Evolutionary conservation across 345 rosid species (phyloP).

Genomic region (Rhodomyrtus tomentosa): DNA sequence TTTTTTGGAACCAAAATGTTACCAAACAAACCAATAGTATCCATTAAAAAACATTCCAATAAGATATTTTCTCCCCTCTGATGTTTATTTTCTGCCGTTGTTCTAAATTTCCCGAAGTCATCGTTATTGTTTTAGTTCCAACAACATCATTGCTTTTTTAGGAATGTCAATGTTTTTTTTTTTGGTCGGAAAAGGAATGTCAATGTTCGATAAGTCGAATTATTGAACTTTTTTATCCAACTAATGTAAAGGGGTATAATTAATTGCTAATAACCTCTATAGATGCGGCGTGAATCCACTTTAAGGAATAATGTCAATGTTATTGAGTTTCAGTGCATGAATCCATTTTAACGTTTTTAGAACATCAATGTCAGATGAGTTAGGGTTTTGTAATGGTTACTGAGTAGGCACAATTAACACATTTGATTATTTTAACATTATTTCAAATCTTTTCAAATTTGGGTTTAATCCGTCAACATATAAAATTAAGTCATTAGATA

Average conservation of each 20-base stretch:
- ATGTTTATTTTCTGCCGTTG: too few species aligned
- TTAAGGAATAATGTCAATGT: background rate
- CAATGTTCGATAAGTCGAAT: background rate
- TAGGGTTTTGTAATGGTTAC: too few species aligned
- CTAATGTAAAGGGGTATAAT: background rate
- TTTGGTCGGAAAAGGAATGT: too few species aligned
- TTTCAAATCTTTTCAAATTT: background rate
- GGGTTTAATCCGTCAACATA: background rate
- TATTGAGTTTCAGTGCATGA: background rate
- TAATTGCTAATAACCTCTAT: background rate
- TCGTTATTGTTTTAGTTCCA: too few species aligned
- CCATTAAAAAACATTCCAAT: too few species aligned
- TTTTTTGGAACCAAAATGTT: too few species aligned
- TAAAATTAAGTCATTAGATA: background rate
- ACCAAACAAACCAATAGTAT: too few species aligned
- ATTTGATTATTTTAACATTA: background rate
- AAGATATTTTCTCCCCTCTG: too few species aligned
- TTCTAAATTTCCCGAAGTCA: too few species aligned
- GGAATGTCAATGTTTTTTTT: background rate
- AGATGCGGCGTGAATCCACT: background rate
- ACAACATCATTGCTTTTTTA: too few species aligned
- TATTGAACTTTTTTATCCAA: background rate
- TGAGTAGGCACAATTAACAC: background rate
- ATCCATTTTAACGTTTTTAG: background rate
- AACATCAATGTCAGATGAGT: background rate